These are phyloP conservation scores for Perkinsus olseni DNA, from an alignment of 169 alveolate genomes.

Conservation along the genomic window DNA sequence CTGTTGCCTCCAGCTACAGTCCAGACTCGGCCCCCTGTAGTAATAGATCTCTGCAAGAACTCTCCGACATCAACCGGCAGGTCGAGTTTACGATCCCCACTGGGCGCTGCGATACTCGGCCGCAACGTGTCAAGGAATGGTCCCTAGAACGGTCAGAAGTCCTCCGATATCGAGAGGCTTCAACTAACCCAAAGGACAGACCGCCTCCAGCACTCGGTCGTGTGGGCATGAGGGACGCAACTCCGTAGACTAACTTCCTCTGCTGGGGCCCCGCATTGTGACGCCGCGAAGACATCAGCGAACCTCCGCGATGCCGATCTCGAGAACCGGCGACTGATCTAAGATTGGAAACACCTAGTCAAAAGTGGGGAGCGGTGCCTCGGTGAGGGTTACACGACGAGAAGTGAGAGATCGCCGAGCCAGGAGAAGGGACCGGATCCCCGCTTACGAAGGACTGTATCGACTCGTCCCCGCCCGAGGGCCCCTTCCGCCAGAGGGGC, in stretches of 20 bases:
- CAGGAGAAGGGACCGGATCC: not conserved
- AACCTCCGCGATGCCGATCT: not conserved
- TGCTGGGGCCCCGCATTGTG: not conserved
- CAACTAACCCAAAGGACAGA: not conserved
- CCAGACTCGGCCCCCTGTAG: not conserved
- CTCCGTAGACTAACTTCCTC: not conserved
- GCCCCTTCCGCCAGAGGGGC: not conserved
- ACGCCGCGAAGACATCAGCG: not conserved
- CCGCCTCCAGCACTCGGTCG: not conserved
- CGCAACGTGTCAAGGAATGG: not conserved
- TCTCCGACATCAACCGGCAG: not conserved
- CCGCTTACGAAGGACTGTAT: not conserved
- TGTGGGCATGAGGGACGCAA: not conserved
- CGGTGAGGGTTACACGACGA: no score
- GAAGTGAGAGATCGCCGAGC: not conserved
- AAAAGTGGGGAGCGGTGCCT: not conserved
- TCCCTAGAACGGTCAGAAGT: not conserved
- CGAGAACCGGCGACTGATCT: not conserved
- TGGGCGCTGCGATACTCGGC: not conserved
- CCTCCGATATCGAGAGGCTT: not conserved
- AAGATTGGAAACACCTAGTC: not conserved
- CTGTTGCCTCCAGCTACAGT: not conserved
- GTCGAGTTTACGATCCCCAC: not conserved
- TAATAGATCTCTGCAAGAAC: not conserved
- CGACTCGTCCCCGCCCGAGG: not conserved